Evolutionary conservation across 345 rosid genomes (phyloP).

Genomic region (Triadica sebifera): DNA sequence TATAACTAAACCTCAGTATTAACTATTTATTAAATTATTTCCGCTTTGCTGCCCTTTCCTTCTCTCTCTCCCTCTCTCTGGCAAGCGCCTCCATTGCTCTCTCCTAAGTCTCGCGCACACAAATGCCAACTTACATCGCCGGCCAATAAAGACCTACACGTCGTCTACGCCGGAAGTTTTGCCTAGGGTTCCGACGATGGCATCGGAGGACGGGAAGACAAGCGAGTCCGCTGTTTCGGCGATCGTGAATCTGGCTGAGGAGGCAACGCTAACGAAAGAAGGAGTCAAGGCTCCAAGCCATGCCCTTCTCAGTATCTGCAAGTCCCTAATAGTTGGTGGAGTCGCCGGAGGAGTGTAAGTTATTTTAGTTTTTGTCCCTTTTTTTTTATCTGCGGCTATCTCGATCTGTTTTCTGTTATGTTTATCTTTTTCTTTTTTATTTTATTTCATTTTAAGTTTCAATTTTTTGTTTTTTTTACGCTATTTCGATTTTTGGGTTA

Average conservation of each 20-base stretch:
- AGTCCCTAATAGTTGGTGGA: slow-evolving; percentile 77
- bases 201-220: slow-evolving; percentile 77
- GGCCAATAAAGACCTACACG: not conserved
- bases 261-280: slow-evolving; percentile 84
- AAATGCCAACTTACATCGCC: slow-evolving; percentile 13
- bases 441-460: no score
- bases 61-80: not conserved
- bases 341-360: slow-evolving; percentile 96
- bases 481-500: slow-evolving; percentile 7
- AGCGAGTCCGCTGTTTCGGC: slow-evolving; percentile 77
- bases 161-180: slow-evolving; percentile 12
- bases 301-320: slow-evolving; percentile 52
- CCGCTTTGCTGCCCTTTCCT: not conserved
- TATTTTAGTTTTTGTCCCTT: not conserved
- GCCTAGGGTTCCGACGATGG: slow-evolving; percentile 45
- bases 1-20: slow-evolving; percentile 5
- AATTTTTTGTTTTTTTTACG: no score
- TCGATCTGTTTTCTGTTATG: not conserved
- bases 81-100: not conserved
- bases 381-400: no score
- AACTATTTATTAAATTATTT: no score
- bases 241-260: slow-evolving; percentile 94
- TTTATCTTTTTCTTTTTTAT: not conserved
- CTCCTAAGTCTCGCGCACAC: not conserved
- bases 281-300: slow-evolving; percentile 59